phyloP scores from a whole-genome alignment of 83 land plant genomes.

The Picea abies region DNA sequence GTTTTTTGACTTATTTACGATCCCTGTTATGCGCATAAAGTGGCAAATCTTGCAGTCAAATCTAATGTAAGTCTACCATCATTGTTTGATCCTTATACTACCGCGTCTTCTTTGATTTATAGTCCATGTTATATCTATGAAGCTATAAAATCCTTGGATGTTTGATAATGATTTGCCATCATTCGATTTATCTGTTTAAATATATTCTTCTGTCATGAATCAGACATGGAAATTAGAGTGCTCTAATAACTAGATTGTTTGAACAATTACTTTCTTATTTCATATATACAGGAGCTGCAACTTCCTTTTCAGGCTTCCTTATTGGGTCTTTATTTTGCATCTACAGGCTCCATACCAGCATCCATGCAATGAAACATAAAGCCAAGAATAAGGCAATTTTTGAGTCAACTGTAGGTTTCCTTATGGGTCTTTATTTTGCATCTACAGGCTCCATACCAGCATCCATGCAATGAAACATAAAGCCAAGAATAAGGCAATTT shows the following conservation, averaged over 20 bases:
- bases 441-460: background rate
- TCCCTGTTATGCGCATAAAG: background rate
- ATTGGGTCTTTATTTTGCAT: background rate
- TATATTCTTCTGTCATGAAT: too few relatives aligned
- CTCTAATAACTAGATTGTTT: too few relatives aligned
- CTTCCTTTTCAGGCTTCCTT: background rate
- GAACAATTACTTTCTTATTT: background rate
- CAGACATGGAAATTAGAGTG: too few relatives aligned
- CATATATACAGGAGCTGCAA: background rate
- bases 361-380: too few relatives aligned
- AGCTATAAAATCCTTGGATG: too few relatives aligned
- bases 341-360: background rate
- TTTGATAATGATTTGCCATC: too few relatives aligned
- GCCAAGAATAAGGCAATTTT: slow-evolving; percentile 11
- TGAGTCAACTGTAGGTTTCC: slow-evolving; percentile 2
- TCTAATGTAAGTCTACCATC: background rate
- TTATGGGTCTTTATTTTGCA: background rate
- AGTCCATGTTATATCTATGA: too few relatives aligned
- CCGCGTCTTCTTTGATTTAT: background rate
- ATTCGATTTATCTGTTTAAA: too few relatives aligned
- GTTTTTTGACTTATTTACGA: background rate
- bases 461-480: too few relatives aligned
- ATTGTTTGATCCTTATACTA: background rate
- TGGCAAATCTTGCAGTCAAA: background rate
- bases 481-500: slow-evolving; percentile 4